Evolutionary conservation across 192 early-diverging fungal genomes (phyloP).

Genomic region (Backusella tarrabulga): DNA sequence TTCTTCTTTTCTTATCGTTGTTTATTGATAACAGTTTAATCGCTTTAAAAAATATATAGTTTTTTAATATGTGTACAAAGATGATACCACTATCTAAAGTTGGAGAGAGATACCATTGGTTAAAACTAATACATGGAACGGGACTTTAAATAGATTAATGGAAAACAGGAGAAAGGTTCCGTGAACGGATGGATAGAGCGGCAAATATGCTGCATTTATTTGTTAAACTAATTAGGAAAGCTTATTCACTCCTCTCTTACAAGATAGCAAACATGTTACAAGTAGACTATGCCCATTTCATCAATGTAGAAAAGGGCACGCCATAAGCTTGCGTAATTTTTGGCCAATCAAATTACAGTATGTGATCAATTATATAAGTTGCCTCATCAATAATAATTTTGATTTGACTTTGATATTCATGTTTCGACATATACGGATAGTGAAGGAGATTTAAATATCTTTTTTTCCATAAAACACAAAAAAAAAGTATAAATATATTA

Average conservation of each 20-base stretch:
- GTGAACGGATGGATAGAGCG: not conserved
- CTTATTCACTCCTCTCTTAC: not conserved
- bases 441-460: constrained; percentile 13
- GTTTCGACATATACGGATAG: not conserved
- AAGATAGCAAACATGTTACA: not conserved
- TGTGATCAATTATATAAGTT: not conserved
- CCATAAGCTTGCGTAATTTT: constrained; percentile 17
- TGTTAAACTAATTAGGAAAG: constrained; percentile 3
- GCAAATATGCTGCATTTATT: not conserved
- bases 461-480: not conserved
- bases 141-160: not conserved
- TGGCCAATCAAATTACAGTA: constrained; percentile 13
- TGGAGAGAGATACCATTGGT: too few relatives aligned
- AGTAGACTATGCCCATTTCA: not conserved
- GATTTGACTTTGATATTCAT: constrained; percentile 17
- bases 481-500: constrained; percentile 57
- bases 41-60: too few relatives aligned
- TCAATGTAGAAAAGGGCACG: not conserved
- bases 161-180: not conserved
- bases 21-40: too few relatives aligned
- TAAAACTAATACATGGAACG: not conserved
- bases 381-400: constrained; percentile 20
- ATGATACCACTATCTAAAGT: too few relatives aligned
- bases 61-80: too few relatives aligned
- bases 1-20: too few relatives aligned